Base-by-base conservation (phyloP, 2,329 filamentous ascomycete genomes). In the Talaromyces sp. region DNA sequence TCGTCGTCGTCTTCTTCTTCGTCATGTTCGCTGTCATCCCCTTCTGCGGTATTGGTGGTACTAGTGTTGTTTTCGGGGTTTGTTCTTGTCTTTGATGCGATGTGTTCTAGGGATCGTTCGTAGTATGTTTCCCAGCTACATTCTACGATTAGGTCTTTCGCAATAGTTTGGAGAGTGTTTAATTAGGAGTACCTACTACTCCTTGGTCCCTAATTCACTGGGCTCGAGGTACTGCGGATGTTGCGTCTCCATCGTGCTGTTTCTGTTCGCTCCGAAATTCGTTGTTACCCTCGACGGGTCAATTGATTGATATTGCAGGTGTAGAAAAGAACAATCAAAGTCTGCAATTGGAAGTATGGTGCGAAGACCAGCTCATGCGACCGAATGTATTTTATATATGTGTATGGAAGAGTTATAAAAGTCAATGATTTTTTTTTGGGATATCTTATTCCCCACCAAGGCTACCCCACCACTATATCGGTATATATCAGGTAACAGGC, bases 201-300 rank as follows among this genome's bases (percentile, higher is more conserved):
- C 89, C 79, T 92, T 96, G 35, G 92, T 97, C 60, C 94, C 94
- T 35, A 98, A 86, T 76, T 86, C 75, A 83, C 85, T 96, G 19
- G 93, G 91, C 69, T 90, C 86, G 31, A 97, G 88, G 71, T 90
- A 86, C 1, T 79, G 79, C n/a, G 89, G 89, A 66, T 66, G 64
- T 19, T 58, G 49, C 41, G 41, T 43, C 5, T 52, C 33, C 35
- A 43, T 63, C 9, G 31, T 17, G 17, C 6, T 35, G 50, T 56
- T 22, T 61, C 15, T 11, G n/a, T 54, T 41, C 31, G 6, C 22
- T 35, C 33, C 25, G 19, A 27, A 27, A n/a, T 3, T 39, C n/a
- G 35, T 31, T 37, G 31, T 27, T 13, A 13, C 22, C 22, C 45
- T 49, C 5, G 22, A 27, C 47, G 13, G 25, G 15, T 31, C 25